phyloP scores from a whole-genome alignment of 306 rosid species.

The Fragaria vesca region DNA sequence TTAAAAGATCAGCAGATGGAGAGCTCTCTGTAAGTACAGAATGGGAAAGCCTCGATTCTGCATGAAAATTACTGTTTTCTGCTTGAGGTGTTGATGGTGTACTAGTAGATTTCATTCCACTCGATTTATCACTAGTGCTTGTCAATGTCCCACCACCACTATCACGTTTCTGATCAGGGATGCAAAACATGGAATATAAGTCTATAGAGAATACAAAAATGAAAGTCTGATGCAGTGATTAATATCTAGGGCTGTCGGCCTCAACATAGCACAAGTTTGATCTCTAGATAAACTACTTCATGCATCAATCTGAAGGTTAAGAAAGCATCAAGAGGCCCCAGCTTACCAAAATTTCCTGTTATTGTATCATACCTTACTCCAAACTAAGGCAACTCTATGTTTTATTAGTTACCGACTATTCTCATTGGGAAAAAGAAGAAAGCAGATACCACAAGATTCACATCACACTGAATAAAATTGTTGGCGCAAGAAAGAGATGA shows the following conservation, averaged over 20 bases:
- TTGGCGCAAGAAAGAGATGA: constrained; percentile 17
- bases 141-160: constrained; percentile 53
- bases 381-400: background rate
- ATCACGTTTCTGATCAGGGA: constrained; percentile 83
- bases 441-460: constrained; percentile 6
- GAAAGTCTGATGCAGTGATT: background rate
- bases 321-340: background rate
- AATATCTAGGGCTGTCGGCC: background rate
- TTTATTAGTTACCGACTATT: background rate
- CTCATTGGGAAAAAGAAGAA: background rate
- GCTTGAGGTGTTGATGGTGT: constrained; percentile 94
- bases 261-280: background rate
- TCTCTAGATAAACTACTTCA: background rate
- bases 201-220: background rate
- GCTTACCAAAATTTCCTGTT: background rate
- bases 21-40: constrained; percentile 74
- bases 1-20: constrained; percentile 65
- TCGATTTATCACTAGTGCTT: constrained; percentile 79
- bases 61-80: constrained; percentile 56
- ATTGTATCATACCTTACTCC: background rate
- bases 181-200: constrained; percentile 26
- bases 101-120: constrained; percentile 82
- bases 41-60: constrained; percentile 68
- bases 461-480: constrained; percentile 6
- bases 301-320: constrained; percentile 4